Percentiles rank a stretch among this genome's conserved stretches.
Evolutionary conservation across 2,329 filamentous ascomycete species (phyloP).

Genomic region (Xylariaceae sp.): DNA sequence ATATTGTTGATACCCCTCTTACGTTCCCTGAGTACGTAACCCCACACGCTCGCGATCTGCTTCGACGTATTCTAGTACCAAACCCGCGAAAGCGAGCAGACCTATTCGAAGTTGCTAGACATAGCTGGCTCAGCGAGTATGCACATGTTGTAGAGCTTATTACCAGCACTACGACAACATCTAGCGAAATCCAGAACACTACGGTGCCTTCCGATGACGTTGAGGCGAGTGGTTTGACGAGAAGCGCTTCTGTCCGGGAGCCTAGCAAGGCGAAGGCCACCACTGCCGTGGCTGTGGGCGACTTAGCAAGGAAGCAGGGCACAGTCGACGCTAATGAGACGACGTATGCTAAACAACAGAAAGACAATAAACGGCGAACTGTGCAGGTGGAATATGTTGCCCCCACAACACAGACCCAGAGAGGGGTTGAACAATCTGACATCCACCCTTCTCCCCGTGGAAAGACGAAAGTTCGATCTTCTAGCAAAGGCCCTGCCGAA

Average conservation of each 20-base stretch:
- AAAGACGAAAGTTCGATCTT: conserved; percentile 49
- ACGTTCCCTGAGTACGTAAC: conserved; percentile 99
- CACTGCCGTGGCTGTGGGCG: conserved; percentile 48
- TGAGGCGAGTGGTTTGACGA: conserved; percentile 62
- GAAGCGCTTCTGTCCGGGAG: conserved; percentile 90
- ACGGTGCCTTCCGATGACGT: conserved; percentile 58
- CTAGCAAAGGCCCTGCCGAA: conserved; percentile 51
- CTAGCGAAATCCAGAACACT: conserved; percentile 77
- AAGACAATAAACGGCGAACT: conserved; percentile 87
- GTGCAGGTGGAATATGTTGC: conserved; percentile 98
- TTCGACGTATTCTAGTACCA: conserved; percentile 89
- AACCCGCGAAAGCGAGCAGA: conserved; percentile 93
- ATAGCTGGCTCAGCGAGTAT: conserved; percentile 97
- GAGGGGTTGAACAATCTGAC: conserved; percentile 51
- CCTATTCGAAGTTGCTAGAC: conserved; percentile 91
- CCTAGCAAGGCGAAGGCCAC: conserved; percentile 64
- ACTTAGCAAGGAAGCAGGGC: conserved; percentile 68
- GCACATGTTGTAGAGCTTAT: conserved; percentile 96
- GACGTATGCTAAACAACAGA: conserved; percentile 57
- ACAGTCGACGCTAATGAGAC: conserved; percentile 65
- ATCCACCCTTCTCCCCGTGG: conserved; percentile 28
- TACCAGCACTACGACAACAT: conserved; percentile 87
- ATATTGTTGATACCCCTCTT: conserved; percentile 93
- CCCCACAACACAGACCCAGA: conserved; percentile 77
- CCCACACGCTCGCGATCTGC: conserved; percentile 86